phyloP scores from a whole-genome alignment of 2,329 filamentous ascomycete genomes.

The Cryphonectria radicalis region DNA sequence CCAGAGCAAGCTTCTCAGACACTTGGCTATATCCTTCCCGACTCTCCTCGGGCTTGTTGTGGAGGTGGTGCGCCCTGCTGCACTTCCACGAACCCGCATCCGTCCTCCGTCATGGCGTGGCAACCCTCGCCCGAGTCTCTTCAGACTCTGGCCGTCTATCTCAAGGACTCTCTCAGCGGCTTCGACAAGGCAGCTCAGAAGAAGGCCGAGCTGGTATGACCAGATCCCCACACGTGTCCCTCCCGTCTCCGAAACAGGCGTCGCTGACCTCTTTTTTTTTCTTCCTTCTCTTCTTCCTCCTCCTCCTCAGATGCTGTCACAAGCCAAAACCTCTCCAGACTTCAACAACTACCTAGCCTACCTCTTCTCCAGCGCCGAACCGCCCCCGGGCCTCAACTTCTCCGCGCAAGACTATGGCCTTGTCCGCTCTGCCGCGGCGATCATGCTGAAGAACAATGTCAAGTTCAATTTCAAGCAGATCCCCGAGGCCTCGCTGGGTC shows the following conservation, averaged over 20 bases:
- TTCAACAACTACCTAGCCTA: constrained; percentile 97
- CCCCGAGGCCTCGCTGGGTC: constrained; percentile 70
- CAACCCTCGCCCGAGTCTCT: constrained; percentile 87
- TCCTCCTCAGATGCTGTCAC: constrained; percentile 77
- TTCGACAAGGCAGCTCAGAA: constrained; percentile 81
- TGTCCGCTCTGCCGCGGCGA: constrained; percentile 83
- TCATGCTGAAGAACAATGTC: constrained; percentile 96
- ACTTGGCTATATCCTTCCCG: not conserved
- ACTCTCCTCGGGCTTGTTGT: constrained; percentile 18
- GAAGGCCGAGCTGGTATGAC: constrained; percentile 82
- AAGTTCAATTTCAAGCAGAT: constrained; percentile 76
- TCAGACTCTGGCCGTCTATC: constrained; percentile 83
- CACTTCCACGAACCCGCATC: constrained; percentile 16
- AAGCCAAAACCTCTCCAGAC: constrained; percentile 86
- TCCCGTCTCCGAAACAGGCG: not conserved
- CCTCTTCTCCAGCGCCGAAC: constrained; percentile 75
- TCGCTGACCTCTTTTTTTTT: not conserved
- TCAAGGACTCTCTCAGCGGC: constrained; percentile 90
- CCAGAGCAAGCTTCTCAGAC: not conserved
- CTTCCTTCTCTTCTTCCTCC: no score
- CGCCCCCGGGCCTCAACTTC: constrained; percentile 63
- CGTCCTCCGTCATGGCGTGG: constrained; percentile 74
- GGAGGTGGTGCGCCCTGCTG: constrained; percentile 28
- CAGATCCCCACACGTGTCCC: constrained; percentile 15
- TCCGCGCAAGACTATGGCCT: constrained; percentile 68